Evolutionary conservation across 2,329 filamentous ascomycete genomes (phyloP).

Genomic region (Claviceps quebecensis): DNA sequence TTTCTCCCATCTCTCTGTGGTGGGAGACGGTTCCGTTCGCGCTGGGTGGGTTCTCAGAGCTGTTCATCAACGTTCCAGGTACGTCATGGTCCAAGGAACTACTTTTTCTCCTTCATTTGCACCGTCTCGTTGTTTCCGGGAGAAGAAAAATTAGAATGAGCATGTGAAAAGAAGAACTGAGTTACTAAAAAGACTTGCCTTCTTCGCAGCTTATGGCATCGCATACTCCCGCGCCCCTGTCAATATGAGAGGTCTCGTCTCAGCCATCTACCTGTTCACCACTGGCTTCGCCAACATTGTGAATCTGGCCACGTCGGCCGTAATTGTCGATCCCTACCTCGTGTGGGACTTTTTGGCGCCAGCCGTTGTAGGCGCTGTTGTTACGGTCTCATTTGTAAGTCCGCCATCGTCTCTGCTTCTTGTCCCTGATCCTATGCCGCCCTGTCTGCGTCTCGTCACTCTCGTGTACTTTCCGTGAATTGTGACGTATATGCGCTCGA

Average conservation of each 20-base stretch:
- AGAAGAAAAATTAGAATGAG: not conserved
- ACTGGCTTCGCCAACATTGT: constrained; percentile 31
- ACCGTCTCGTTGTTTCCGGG: not conserved
- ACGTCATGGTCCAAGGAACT: not conserved
- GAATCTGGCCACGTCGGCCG: constrained; percentile 28
- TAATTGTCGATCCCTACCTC: constrained; percentile 33
- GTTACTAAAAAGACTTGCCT: too few relatives aligned
- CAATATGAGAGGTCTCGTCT: constrained; percentile 38
- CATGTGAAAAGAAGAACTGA: not conserved
- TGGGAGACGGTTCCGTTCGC: constrained; percentile 12
- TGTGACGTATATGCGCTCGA: too few relatives aligned
- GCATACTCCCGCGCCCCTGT: constrained; percentile 35
- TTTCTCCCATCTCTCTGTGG: constrained; percentile 13
- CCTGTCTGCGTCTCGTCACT: too few relatives aligned
- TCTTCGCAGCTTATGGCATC: constrained; percentile 28
- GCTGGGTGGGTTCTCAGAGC: constrained; percentile 16
- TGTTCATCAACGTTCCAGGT: constrained; percentile 15
- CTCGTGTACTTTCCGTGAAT: too few relatives aligned
- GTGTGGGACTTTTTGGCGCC: constrained; percentile 35
- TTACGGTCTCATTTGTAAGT: constrained; percentile 26
- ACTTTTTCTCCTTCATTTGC: too few relatives aligned
- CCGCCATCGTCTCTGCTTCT: not conserved
- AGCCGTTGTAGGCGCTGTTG: constrained; percentile 29
- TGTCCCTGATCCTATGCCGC: not conserved
- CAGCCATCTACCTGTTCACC: constrained; percentile 34